Evolutionary conservation across 2,329 filamentous ascomycete genomes (phyloP).

Genomic region (Colletotrichum euphorbiae): DNA sequence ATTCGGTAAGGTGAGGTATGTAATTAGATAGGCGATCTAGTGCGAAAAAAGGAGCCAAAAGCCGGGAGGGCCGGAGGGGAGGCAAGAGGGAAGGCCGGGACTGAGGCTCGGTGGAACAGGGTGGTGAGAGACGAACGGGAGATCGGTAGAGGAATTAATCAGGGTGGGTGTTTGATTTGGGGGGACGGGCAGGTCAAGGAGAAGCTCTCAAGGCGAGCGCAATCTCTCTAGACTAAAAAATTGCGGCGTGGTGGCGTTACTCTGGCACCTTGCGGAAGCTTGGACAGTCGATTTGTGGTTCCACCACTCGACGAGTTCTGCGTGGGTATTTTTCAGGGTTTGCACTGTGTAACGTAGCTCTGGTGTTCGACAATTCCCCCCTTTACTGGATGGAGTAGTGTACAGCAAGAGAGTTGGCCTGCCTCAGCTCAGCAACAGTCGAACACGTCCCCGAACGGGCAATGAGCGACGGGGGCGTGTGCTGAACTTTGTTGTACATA

Average conservation of each 20-base stretch:
- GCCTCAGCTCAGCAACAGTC: slow-evolving; percentile 30
- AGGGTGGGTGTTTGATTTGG: slow-evolving; percentile 35
- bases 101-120: slow-evolving; percentile 31
- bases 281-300: slow-evolving; percentile 40
- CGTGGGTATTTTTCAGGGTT: slow-evolving; percentile 21
- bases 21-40: slow-evolving; percentile 26
- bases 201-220: slow-evolving; percentile 34
- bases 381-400: neutral
- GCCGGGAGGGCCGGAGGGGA: slow-evolving; percentile 36
- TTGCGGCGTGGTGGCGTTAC: slow-evolving; percentile 40
- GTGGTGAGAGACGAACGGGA: slow-evolving; percentile 33
- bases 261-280: slow-evolving; percentile 40
- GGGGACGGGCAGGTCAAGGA: slow-evolving; percentile 23
- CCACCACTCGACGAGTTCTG: slow-evolving; percentile 28
- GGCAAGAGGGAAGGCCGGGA: slow-evolving; percentile 22
- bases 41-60: slow-evolving; percentile 32
- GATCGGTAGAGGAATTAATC: slow-evolving; percentile 29
- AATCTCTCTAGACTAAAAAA: slow-evolving; percentile 35
- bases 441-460: slow-evolving; percentile 25
- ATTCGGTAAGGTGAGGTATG: neutral
- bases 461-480: slow-evolving; percentile 17
- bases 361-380: slow-evolving; percentile 18
- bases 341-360: slow-evolving; percentile 18
- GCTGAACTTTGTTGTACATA: neutral
- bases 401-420: slow-evolving; percentile 1